These are phyloP conservation scores for Cucurbita ficifolia DNA, from an alignment of 306 rosid species.

Conservation along the genomic window DNA sequence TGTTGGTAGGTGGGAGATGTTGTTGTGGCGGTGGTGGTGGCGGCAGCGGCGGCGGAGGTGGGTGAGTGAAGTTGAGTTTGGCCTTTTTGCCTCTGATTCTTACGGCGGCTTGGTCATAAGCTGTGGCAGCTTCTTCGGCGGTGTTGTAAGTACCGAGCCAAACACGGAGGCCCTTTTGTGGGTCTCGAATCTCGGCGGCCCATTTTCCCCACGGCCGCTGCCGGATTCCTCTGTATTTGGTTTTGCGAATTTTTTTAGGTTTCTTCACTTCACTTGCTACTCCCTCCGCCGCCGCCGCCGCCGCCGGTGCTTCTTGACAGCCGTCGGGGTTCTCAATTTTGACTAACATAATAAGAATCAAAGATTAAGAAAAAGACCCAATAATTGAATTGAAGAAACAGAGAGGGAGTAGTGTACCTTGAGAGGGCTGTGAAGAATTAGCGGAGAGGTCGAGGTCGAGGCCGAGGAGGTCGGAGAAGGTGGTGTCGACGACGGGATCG, in stretches of 20 bases:
- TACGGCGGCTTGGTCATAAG: conserved; percentile 71
- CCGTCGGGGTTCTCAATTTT: no score
- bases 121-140: conserved; percentile 74
- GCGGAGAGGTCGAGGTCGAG: conserved; percentile 3
- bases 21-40: conserved; percentile 15
- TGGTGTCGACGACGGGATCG: conserved; percentile 39
- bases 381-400: no score
- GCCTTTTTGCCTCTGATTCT: conserved; percentile 89
- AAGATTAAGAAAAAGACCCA: no score
- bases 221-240: conserved; percentile 76
- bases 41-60: background rate
- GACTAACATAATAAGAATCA: no score
- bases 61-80: conserved; percentile 58
- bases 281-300: no score
- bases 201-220: conserved; percentile 98
- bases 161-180: conserved; percentile 69
- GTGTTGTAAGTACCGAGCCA: conserved; percentile 93
- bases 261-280: background rate
- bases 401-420: background rate
- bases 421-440: background rate
- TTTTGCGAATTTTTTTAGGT: conserved; percentile 20
- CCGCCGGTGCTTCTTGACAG: no score
- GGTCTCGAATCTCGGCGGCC: conserved; percentile 98
- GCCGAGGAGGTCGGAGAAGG: conserved; percentile 48
- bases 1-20: conserved; percentile 11